Percentiles rank a stretch among this genome's conserved stretches.
Evolutionary conservation across 2,329 filamentous ascomycete species (phyloP).

Genomic region (Claviceps pazoutovae): DNA sequence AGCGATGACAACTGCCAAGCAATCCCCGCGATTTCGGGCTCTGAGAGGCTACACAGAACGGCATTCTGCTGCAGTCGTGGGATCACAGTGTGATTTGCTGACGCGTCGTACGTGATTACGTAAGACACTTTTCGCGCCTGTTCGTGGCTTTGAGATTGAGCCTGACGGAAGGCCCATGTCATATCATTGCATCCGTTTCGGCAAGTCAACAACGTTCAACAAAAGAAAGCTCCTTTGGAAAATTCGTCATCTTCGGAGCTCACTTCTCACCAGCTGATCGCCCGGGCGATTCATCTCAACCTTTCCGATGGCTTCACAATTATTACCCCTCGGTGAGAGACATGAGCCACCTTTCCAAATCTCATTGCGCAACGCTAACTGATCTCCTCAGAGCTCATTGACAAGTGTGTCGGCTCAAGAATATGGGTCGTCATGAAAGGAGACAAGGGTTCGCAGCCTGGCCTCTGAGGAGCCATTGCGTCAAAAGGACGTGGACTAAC

Average conservation of each 20-base stretch:
- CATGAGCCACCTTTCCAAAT: neutral
- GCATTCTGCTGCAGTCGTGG: no score
- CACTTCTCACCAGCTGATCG: neutral
- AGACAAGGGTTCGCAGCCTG: constrained; percentile 60
- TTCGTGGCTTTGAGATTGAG: neutral
- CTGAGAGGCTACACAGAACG: no score
- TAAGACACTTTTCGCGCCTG: neutral
- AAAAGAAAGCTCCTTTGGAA: neutral
- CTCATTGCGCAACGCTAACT: neutral
- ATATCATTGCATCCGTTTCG: neutral
- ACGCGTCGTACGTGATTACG: neutral
- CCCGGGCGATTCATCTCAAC: constrained; percentile 1
- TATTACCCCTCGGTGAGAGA: constrained; percentile 52
- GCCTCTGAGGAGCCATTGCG: no score
- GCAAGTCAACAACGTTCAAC: neutral
- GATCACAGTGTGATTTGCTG: no score
- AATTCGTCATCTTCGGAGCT: neutral
- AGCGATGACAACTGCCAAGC: neutral
- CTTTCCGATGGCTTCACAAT: constrained; percentile 52
- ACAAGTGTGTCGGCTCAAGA: constrained; percentile 93
- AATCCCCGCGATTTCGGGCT: no score
- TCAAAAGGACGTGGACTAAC: neutral
- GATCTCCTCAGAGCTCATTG: constrained; percentile 68
- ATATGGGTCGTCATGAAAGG: constrained; percentile 99
- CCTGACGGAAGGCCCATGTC: neutral